Evolutionary conservation across 1,284 basidiomycete genomes (phyloP).

Genomic region (Grifola frondosa): DNA sequence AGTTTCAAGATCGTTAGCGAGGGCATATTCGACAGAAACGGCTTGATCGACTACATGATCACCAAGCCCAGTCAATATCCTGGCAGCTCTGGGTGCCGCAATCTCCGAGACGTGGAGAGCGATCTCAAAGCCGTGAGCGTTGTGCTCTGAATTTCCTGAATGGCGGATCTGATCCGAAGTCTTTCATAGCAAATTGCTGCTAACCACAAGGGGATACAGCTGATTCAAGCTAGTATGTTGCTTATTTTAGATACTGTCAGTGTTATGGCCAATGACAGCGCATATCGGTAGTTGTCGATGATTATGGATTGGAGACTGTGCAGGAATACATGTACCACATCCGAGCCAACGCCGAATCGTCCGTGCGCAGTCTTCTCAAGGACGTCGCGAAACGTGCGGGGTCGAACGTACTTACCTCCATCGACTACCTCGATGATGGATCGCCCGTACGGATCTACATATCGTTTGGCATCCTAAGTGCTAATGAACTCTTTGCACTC

Average conservation of each 20-base stretch:
- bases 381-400: slow-evolving; percentile 73
- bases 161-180: background rate
- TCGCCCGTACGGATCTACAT: slow-evolving; percentile 58
- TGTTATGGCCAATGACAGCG: background rate
- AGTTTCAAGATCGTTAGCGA: slow-evolving; percentile 91
- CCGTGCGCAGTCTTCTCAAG: slow-evolving; percentile 81
- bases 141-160: background rate
- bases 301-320: slow-evolving; percentile 85
- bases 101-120: slow-evolving; percentile 86
- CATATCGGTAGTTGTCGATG: slow-evolving; percentile 64
- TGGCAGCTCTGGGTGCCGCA: slow-evolving; percentile 80
- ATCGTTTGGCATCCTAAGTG: background rate
- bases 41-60: slow-evolving; percentile 77
- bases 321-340: slow-evolving; percentile 94
- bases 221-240: slow-evolving; percentile 68
- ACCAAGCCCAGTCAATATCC: slow-evolving; percentile 86
- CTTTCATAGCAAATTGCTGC: slow-evolving; percentile 85
- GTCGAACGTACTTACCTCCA: slow-evolving; percentile 63
- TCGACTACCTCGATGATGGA: slow-evolving; percentile 87
- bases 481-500: slow-evolving; percentile 2
- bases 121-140: slow-evolving; percentile 82
- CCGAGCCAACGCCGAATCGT: slow-evolving; percentile 85
- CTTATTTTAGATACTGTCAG: background rate
- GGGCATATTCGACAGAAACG: slow-evolving; percentile 79
- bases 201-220: slow-evolving; percentile 89